Base-by-base conservation (phyloP, 1,284 basidiomycete species). In the Psilocybe mexicana region DNA sequence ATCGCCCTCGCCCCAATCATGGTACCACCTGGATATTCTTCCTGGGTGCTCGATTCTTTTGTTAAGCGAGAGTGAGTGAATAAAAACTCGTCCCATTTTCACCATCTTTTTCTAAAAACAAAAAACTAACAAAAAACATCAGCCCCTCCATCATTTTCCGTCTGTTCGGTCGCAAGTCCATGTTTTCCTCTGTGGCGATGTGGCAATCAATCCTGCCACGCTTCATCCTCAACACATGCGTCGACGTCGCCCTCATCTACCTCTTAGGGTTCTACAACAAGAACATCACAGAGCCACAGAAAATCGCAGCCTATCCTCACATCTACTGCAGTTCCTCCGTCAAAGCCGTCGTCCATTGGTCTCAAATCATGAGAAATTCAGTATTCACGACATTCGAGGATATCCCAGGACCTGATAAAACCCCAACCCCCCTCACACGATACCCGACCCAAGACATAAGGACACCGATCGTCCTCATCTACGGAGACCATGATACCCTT, bases 251-350 rank as follows among this genome's bases (percentile, higher is more conserved):
- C 2, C 48, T 64, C 28, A 46, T 59, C 14, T 51, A 48, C 18
- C 61, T 65, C 43, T 51, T 65, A 40, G 57, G 45, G 1, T 62
- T 53, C 50, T 40, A 59, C 18, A 63, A 60, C 49, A 55, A 47
- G 38, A 64, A 64, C 43, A 62, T 65, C 35, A 55, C 61, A 6
- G 11, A 55, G 8, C 24, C 51, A 6, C 64, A 65, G 50, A 65
- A 63, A 42, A 38, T 59, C 12, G 64, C 61, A 14, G 60, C 55
- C 7, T 65, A 65, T 26, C 47, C 58, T 24, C 63, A 65, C 54
- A 60, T 65, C n/a, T 65, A 64, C 43, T 65, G 64, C 51, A 54
- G 54, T 42, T 64, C 62, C 6, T 65, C 64, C 14, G 64, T 65
- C 33, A 65, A 64, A 35, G 54, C 62, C 2, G 59, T 62, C 42